Evolutionary conservation across 1,284 basidiomycete species (phyloP).

Genomic region (Inonotus hispidus): DNA sequence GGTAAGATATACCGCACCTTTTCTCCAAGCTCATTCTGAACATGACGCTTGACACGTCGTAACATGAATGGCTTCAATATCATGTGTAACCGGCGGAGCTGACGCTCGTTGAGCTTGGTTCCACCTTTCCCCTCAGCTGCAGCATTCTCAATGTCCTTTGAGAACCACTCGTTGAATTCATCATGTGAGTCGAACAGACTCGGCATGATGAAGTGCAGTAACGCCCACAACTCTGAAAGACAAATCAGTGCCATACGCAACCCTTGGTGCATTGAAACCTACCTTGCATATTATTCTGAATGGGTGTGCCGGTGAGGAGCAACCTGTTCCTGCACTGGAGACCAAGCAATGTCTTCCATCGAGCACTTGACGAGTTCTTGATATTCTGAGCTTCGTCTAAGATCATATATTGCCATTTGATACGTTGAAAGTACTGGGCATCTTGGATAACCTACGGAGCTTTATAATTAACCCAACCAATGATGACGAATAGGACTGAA

Average conservation of each 20-base stretch:
- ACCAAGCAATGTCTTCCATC: slow-evolving; percentile 96
- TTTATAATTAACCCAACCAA: slow-evolving; percentile 5
- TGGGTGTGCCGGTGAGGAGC: slow-evolving; percentile 94
- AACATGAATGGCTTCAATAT: slow-evolving; percentile 99
- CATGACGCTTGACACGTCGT: slow-evolving; percentile 94
- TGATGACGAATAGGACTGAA: neutral
- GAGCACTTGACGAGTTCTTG: slow-evolving; percentile 95
- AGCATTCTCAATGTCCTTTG: slow-evolving; percentile 97
- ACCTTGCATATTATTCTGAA: slow-evolving; percentile 99
- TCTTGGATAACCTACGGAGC: slow-evolving; percentile 80
- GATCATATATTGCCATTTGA: slow-evolving; percentile 99
- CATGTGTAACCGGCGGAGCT: slow-evolving; percentile 95
- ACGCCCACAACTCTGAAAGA: slow-evolving; percentile 92
- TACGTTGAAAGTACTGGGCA: slow-evolving; percentile 95
- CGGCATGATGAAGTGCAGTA: slow-evolving; percentile 99
- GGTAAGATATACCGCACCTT: slow-evolving; percentile 56
- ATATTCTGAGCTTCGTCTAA: slow-evolving; percentile 99
- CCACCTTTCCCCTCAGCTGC: slow-evolving; percentile 84
- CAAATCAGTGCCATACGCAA: slow-evolving; percentile 18
- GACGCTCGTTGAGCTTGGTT: slow-evolving; percentile 90
- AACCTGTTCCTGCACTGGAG: slow-evolving; percentile 97
- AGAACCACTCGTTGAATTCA: slow-evolving; percentile 99
- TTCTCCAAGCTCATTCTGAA: slow-evolving; percentile 99
- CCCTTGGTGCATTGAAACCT: slow-evolving; percentile 21
- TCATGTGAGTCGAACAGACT: slow-evolving; percentile 98